Evolutionary conservation across 306 rosid species (phyloP), one percentile per base, ranked within the genome.

Genomic region (Senna siamea): DNA sequence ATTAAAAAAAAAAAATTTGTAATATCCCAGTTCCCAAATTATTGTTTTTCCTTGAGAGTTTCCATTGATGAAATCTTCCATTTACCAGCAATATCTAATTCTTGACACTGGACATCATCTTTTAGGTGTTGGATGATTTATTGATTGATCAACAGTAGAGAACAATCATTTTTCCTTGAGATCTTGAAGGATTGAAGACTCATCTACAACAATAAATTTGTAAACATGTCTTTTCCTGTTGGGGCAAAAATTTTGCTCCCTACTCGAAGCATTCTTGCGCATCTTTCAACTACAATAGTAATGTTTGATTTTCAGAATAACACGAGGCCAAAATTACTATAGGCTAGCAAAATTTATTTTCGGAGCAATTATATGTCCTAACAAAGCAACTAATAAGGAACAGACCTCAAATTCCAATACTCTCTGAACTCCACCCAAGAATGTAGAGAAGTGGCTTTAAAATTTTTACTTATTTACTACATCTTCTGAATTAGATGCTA

Each of bases 391-490:
- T 38, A 34, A 5, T 50, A 19, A 40, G 75, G 34, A 59, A 11
- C 44, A 59, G 35, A 41, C 65, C 43, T 69, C 72, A 69, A 43
- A 60, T 80, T 69, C 57, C 60, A 66, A 66, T 52, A 28, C 64
- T 56, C 60, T 41, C 41, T 15, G 34, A 68, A n/a, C 37, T 37
- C 44, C 7, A 59, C 5, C 37, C 66, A 15, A 59, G 44, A 38
- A 34, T 32, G 66, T 18, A 59, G 46, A 34, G 37, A 59, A 15
- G 66, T 22, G 23, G 4, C 23, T 32, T 58, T 19, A n/a, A 9
- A 59, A 15, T 32, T 35, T 72, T 44, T 35, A 48, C 57, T 17
- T 4, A 1, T 18, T 34, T 28, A 37, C 44, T 18, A 48, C 30
- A 47, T 46, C 69, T 67, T 48, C 32, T 48, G 62, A 38, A 58